Evolutionary conservation across 2,329 filamentous ascomycete species (phyloP).

Genomic region (Lecanicillium sp.): DNA sequence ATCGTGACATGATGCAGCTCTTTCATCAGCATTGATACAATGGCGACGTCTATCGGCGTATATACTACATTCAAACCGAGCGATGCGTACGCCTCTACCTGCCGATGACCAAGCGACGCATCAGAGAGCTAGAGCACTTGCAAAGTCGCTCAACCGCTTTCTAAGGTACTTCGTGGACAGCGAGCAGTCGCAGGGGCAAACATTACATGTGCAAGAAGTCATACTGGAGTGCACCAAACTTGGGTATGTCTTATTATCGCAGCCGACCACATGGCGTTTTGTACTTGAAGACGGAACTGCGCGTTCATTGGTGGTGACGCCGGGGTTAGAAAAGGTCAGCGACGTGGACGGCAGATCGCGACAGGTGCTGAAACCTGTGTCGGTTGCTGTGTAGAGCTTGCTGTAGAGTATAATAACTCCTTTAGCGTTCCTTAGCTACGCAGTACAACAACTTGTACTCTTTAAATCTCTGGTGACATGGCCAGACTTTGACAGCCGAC

Average conservation of each 20-base stretch:
- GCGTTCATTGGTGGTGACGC: conserved; percentile 16
- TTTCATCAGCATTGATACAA: conserved; percentile 25
- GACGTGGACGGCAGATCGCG: conserved; percentile 16
- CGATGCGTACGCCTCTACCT: conserved; percentile 25
- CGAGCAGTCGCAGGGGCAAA: conserved; percentile 19
- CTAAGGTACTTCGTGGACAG: conserved; percentile 24
- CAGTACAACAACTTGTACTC: background rate
- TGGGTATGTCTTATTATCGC: conserved; percentile 34
- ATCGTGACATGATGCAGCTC: conserved; percentile 12
- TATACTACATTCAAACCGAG: conserved; percentile 30
- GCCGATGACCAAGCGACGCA: conserved; percentile 20
- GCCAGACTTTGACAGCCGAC: too few species aligned
- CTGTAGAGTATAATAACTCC: conserved; percentile 5
- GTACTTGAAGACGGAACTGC: conserved; percentile 12
- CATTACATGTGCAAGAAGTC: conserved; percentile 30
- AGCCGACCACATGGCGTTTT: conserved; percentile 31
- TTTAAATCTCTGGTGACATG: background rate
- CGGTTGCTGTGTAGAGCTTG: conserved; percentile 15
- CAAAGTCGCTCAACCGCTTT: conserved; percentile 24
- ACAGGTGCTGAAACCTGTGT: conserved; percentile 8
- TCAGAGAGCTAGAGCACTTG: conserved; percentile 23
- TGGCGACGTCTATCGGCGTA: conserved; percentile 36
- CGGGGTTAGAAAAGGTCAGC: conserved; percentile 22
- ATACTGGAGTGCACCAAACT: conserved; percentile 31
- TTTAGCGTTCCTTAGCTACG: background rate